Evolutionary conservation across 2,329 filamentous ascomycete species (phyloP).

Genomic region (Aspergillus sp.): DNA sequence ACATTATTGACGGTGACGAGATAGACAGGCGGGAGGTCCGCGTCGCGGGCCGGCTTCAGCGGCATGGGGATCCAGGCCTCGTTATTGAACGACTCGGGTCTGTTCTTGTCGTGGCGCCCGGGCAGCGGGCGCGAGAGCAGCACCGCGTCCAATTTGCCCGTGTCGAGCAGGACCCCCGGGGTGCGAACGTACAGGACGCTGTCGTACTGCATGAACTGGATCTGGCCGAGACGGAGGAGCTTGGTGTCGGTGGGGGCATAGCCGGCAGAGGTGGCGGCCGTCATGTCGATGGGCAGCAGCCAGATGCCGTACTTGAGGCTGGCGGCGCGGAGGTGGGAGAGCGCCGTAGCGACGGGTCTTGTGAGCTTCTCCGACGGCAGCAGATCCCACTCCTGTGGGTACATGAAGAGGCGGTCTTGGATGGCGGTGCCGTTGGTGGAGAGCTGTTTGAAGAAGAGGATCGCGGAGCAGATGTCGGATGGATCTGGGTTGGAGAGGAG

Average conservation of each 20-base stretch:
- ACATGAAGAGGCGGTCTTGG: conserved; percentile 46
- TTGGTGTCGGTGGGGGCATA: conserved; percentile 36
- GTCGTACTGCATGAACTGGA: conserved; percentile 44
- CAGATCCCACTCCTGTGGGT: conserved; percentile 46
- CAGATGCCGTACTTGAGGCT: conserved; percentile 41
- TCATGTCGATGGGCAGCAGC: conserved; percentile 43
- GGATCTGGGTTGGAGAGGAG: conserved; percentile 43
- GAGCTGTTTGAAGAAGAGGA: conserved; percentile 45
- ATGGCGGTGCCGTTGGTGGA: conserved; percentile 31
- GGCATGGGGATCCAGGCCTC: conserved; percentile 39
- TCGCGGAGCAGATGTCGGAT: conserved; percentile 45
- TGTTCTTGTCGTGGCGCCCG: conserved; percentile 29
- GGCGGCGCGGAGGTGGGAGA: conserved; percentile 39
- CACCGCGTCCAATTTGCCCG: conserved; percentile 36
- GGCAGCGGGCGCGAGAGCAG: conserved; percentile 37
- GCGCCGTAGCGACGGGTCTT: conserved; percentile 28
- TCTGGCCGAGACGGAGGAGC: conserved; percentile 35
- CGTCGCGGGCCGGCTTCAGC: conserved; percentile 31
- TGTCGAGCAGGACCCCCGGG: conserved; percentile 41
- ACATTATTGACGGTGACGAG: conserved; percentile 39
- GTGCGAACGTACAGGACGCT: conserved; percentile 44
- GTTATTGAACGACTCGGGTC: conserved; percentile 37
- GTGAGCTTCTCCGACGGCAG: conserved; percentile 23
- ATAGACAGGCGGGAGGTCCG: conserved; percentile 33
- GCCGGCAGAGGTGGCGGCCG: conserved; percentile 29